Evolutionary conservation across 768 basidiomycete genomes (phyloP).

Genomic region (Coprinopsis strossmayeri): DNA sequence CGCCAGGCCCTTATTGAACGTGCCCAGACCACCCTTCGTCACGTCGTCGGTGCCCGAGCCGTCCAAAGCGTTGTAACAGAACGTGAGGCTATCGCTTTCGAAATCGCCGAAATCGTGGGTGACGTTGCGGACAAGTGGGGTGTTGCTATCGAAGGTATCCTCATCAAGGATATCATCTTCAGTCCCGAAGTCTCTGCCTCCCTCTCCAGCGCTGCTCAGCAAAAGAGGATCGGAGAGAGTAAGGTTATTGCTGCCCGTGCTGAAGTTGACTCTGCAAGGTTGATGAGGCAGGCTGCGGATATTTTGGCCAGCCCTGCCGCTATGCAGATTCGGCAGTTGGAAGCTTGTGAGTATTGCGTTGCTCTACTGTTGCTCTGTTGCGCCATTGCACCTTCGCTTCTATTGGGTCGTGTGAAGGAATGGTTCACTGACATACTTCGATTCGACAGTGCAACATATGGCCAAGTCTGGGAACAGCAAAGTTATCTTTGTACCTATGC

Average conservation of each 20-base stretch:
- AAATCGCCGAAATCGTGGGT: slow-evolving; percentile 94
- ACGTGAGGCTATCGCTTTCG: slow-evolving; percentile 92
- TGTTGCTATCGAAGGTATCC: slow-evolving; percentile 92
- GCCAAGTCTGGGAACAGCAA: slow-evolving; percentile 84
- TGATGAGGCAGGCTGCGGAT: slow-evolving; percentile 97
- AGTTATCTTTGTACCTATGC: slow-evolving; percentile 93
- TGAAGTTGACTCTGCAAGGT: slow-evolving; percentile 89
- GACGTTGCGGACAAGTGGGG: slow-evolving; percentile 96
- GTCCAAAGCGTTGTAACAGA: slow-evolving; percentile 97
- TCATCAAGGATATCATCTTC: slow-evolving; percentile 95
- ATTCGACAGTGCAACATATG: slow-evolving; percentile 76
- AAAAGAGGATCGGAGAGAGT: slow-evolving; percentile 94
- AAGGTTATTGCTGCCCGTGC: slow-evolving; percentile 96
- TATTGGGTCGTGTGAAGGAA: too few species aligned
- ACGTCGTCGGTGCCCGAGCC: slow-evolving; percentile 90
- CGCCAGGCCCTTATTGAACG: slow-evolving; percentile 80
- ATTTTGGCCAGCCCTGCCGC: slow-evolving; percentile 92
- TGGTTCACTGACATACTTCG: background rate
- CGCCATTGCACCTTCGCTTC: too few species aligned
- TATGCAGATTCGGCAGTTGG: slow-evolving; percentile 97
- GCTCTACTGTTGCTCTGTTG: background rate
- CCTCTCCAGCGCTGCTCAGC: slow-evolving; percentile 91
- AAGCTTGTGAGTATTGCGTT: slow-evolving; percentile 50
- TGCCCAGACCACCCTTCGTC: slow-evolving; percentile 92
- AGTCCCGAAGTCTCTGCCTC: slow-evolving; percentile 84